A percentile compares a stretch with the other conserved stretches of the same genome.
Conservation (phyloP, 1,284 basidiomycete genomes). For the Lignosus rhinocerotis region DNA sequence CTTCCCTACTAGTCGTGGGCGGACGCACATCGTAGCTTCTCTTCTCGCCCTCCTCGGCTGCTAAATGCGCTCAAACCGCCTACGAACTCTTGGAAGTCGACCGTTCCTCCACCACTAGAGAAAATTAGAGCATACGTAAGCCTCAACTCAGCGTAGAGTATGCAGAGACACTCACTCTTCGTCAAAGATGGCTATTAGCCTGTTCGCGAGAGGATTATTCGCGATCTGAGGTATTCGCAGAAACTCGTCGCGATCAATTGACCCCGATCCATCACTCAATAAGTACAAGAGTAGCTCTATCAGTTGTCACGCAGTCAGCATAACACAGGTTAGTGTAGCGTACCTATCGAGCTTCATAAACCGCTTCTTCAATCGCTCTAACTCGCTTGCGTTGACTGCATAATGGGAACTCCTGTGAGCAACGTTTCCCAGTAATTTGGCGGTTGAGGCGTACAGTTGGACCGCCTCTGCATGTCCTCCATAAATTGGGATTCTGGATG, state of each 20-base stretch:
- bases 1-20: background rate
- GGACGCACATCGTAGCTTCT: slow-evolving; percentile 90
- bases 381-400: slow-evolving; percentile 86
- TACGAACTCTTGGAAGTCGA: slow-evolving; percentile 99
- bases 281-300: background rate
- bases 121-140: background rate
- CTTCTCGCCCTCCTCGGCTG: slow-evolving; percentile 92
- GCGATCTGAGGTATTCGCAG: slow-evolving; percentile 98
- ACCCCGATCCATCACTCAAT: slow-evolving; percentile 88
- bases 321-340: slow-evolving; percentile 12
- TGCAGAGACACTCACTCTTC: slow-evolving; percentile 79
- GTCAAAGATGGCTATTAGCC: slow-evolving; percentile 99
- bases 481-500: slow-evolving; percentile 83
- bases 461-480: slow-evolving; percentile 90
- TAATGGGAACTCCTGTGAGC: background rate
- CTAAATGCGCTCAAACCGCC: slow-evolving; percentile 97
- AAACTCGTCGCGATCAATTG: slow-evolving; percentile 98
- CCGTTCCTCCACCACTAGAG: slow-evolving; percentile 89
- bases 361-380: slow-evolving; percentile 95
- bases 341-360: slow-evolving; percentile 99
- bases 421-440: slow-evolving; percentile 8
- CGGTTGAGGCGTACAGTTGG: slow-evolving; percentile 73
- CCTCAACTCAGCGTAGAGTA: background rate
- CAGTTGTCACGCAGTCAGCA: background rate
- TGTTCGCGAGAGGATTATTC: slow-evolving; percentile 93